A percentile compares a stretch with the other conserved stretches of the same genome.
These are phyloP conservation scores for Stagonosporopsis chrysanthemi DNA, from an alignment of 2,329 filamentous ascomycete genomes.

Conservation along the genomic window DNA sequence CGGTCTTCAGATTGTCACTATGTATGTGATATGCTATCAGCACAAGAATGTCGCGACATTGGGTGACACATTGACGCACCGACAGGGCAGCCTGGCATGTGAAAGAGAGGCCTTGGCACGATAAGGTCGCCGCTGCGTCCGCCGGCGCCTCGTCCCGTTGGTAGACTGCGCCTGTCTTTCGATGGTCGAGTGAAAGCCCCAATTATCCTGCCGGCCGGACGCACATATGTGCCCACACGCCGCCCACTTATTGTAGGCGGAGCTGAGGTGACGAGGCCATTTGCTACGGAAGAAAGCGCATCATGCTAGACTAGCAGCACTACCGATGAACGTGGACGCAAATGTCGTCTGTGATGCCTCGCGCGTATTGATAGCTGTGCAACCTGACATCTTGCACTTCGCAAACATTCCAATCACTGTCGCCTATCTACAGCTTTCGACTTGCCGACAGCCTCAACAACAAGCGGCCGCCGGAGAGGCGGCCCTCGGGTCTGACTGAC, in stretches of 20 bases:
- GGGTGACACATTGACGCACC: slow-evolving; percentile 24
- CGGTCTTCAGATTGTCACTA: not conserved
- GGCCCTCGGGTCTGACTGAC: slow-evolving; percentile 1
- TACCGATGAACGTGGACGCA: not conserved
- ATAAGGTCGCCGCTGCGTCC: slow-evolving; percentile 25
- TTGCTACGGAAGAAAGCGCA: slow-evolving; percentile 1
- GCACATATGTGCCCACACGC: slow-evolving; percentile 1
- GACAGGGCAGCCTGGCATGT: slow-evolving; percentile 33
- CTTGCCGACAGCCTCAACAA: slow-evolving; percentile 9
- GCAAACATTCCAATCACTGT: slow-evolving; percentile 8
- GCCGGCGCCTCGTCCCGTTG: slow-evolving; percentile 20
- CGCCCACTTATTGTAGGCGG: not conserved
- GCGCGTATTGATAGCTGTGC: not conserved
- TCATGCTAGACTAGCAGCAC: not conserved
- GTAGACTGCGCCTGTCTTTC: slow-evolving; percentile 8
- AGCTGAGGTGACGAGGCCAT: slow-evolving; percentile 3
- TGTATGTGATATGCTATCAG: slow-evolving; percentile 6
- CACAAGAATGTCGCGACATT: slow-evolving; percentile 25
- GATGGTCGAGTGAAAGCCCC: slow-evolving; percentile 14
- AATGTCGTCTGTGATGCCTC: not conserved
- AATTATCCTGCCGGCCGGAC: slow-evolving; percentile 9
- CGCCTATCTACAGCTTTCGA: not conserved
- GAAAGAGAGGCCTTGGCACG: slow-evolving; percentile 32
- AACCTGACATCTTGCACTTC: not conserved
- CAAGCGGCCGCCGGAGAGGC: not conserved